These are phyloP conservation scores for Corylus heterophylla DNA, from an alignment of 306 rosid genomes.

Conservation along the genomic window DNA sequence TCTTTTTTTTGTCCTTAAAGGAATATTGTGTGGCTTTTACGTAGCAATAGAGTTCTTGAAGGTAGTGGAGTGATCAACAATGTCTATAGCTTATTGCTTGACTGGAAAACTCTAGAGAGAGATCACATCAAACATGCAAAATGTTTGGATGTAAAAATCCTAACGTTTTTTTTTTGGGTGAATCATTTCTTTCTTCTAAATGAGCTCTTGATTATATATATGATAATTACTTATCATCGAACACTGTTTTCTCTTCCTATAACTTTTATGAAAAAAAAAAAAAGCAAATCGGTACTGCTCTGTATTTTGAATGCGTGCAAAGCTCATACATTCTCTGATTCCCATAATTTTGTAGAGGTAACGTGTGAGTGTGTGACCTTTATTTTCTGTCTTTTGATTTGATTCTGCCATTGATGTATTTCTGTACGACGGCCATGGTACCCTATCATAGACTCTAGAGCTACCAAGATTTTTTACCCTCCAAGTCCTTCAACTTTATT, in stretches of 20 bases:
- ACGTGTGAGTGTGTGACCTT: constrained; percentile 43
- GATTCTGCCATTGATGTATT: constrained; percentile 23
- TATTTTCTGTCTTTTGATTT: constrained; percentile 25
- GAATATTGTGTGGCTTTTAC: constrained; percentile 8
- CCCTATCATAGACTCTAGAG: constrained; percentile 1
- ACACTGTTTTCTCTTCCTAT: background rate
- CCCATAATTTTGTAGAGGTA: constrained; percentile 30
- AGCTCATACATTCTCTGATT: constrained; percentile 24
- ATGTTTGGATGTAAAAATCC: constrained; percentile 11
- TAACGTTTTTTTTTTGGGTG: background rate
- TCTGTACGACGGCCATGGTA: constrained; percentile 29
- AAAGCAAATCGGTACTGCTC: background rate
- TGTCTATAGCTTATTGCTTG: constrained; percentile 8
- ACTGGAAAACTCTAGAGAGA: constrained; percentile 4
- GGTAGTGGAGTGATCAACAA: background rate
- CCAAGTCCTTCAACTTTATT: background rate
- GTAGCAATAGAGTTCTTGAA: constrained; percentile 16
- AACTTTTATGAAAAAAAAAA: background rate
- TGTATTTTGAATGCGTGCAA: background rate
- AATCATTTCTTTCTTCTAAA: constrained; percentile 22
- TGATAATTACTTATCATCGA: background rate
- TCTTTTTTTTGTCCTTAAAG: constrained; percentile 11
- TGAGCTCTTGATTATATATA: constrained; percentile 20
- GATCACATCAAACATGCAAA: constrained; percentile 1
- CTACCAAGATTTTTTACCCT: constrained; percentile 1